A percentile compares a stretch with the other conserved stretches of the same genome.
Conservation (phyloP, 768 basidiomycete genomes). For the Solioccasus polychromus region DNA sequence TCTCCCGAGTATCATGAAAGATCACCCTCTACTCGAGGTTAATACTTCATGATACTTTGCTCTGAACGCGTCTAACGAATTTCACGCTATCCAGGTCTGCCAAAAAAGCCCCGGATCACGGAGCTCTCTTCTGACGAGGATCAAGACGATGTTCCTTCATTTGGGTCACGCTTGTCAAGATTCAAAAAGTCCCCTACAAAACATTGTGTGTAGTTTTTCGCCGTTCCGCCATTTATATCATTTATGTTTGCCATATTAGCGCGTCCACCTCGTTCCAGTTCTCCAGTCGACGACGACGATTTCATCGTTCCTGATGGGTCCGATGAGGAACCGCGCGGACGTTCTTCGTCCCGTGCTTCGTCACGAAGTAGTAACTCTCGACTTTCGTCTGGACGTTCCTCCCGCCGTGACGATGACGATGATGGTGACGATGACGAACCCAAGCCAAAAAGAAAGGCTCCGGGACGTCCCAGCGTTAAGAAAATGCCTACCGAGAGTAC, state of each 20-base stretch:
- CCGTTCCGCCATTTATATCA: background rate
- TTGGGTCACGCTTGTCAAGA: conserved; percentile 57
- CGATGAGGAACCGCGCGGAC: conserved; percentile 52
- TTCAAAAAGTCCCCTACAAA: conserved; percentile 66
- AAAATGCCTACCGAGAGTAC: conserved; percentile 28
- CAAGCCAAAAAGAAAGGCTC: conserved; percentile 37
- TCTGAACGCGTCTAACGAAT: conserved; percentile 1
- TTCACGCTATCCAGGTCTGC: conserved; percentile 34
- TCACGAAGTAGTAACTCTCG: conserved; percentile 38
- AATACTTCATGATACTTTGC: background rate
- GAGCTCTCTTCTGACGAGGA: conserved; percentile 48
- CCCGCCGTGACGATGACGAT: conserved; percentile 39
- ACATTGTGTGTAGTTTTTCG: conserved; percentile 37
- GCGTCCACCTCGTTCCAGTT: conserved; percentile 36
- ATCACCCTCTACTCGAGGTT: conserved; percentile 30
- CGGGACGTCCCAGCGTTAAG: conserved; percentile 31
- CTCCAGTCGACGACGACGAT: conserved; percentile 62
- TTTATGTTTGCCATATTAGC: conserved; percentile 32
- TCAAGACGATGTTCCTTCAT: conserved; percentile 42
- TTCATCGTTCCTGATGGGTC: conserved; percentile 70
- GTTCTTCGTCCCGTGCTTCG: conserved; percentile 49
- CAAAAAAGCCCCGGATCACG: conserved; percentile 63
- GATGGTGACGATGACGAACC: conserved; percentile 32
- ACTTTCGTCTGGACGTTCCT: conserved; percentile 32
- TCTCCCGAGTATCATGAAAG: conserved; percentile 26